phyloP scores from a whole-genome alignment of 2,329 filamentous ascomycete species.

The Byssoonygena ceratinophila region DNA sequence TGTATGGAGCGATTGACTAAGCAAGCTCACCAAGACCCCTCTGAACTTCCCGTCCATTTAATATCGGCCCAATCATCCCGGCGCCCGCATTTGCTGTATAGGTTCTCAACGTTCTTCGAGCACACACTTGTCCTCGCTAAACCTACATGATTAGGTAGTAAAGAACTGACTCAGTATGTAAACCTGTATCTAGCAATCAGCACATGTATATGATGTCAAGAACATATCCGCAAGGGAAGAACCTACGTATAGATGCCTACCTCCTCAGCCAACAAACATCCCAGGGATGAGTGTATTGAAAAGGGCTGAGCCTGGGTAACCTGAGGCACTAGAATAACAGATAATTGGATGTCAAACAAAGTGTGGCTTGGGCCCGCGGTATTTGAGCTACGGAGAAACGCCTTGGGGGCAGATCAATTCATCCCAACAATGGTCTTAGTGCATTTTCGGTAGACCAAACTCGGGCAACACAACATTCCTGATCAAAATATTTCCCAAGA shows the following conservation, averaged over 20 bases:
- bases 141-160: neutral
- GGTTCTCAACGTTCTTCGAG: neutral
- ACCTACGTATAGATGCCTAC: neutral
- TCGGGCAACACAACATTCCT: neutral
- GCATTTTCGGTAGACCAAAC: neutral
- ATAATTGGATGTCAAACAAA: neutral
- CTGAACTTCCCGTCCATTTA: neutral
- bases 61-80: constrained; percentile 2
- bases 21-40: neutral
- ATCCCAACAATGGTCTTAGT: neutral
- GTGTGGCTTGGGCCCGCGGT: neutral
- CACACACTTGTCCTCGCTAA: neutral
- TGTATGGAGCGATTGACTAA: constrained; percentile 1
- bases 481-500: neutral
- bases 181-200: neutral
- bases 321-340: neutral
- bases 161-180: no score
- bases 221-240: neutral
- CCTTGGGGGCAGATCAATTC: neutral
- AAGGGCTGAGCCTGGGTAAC: neutral
- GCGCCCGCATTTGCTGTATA: neutral
- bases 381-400: constrained; percentile 1
- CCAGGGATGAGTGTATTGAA: neutral
- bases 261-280: neutral
- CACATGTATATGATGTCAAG: neutral